These are phyloP conservation scores for Epicoccum nigrum DNA, from an alignment of 2,329 filamentous ascomycete genomes.

Conservation along the genomic window DNA sequence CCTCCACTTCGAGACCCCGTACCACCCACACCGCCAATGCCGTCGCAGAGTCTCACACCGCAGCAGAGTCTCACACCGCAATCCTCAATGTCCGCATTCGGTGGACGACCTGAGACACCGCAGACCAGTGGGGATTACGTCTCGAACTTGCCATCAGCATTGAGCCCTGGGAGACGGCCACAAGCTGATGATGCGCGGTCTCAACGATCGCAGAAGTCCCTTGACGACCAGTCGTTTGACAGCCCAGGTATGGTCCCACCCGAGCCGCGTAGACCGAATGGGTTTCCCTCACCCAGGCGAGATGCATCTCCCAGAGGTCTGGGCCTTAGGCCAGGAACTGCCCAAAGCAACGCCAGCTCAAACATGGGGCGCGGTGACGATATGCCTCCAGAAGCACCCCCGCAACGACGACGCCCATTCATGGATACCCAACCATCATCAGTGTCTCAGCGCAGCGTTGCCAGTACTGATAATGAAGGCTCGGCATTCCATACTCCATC, in stretches of 20 bases:
- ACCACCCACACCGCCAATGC: constrained; percentile 31
- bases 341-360: constrained; percentile 46
- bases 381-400: constrained; percentile 45
- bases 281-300: constrained; percentile 30
- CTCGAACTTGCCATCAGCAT: constrained; percentile 25
- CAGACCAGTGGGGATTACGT: constrained; percentile 29
- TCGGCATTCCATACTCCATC: constrained; percentile 34
- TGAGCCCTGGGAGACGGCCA: constrained; percentile 37
- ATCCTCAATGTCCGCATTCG: constrained; percentile 48
- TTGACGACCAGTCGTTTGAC: constrained; percentile 36
- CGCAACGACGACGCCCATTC: constrained; percentile 69
- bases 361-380: constrained; percentile 40
- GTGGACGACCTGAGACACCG: constrained; percentile 39
- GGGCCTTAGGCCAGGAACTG: constrained; percentile 42
- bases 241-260: constrained; percentile 27
- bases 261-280: constrained; percentile 42
- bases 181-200: constrained; percentile 40
- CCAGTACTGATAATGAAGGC: constrained; percentile 29
- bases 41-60: constrained; percentile 47
- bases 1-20: constrained; percentile 40
- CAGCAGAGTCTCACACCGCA: constrained; percentile 50
- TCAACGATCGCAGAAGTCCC: constrained; percentile 36
- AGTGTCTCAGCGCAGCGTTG: constrained; percentile 33
- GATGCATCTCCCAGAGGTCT: constrained; percentile 44
- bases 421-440: constrained; percentile 60